Evolutionary conservation across 1,284 basidiomycete species (phyloP).

Genomic region (Ceratorhiza oryzae-sativae): DNA sequence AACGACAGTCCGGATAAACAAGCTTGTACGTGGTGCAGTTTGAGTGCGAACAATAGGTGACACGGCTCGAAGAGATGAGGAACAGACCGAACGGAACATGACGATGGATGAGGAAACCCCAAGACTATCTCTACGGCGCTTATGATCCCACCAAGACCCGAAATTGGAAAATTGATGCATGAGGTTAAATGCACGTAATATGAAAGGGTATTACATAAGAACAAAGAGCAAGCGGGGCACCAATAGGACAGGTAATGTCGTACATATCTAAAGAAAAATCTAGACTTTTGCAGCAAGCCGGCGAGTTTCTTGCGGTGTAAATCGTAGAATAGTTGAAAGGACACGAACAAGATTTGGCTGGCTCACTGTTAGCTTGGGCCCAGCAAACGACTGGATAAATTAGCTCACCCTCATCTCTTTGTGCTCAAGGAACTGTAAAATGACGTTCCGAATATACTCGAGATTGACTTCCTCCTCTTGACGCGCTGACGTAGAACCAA

Average conservation of each 20-base stretch:
- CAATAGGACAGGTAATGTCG: not conserved
- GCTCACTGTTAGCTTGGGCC: slow-evolving; percentile 37
- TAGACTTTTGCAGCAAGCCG: slow-evolving; percentile 79
- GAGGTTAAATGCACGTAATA: not conserved
- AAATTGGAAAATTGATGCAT: slow-evolving; percentile 26
- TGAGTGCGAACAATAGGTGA: slow-evolving; percentile 7
- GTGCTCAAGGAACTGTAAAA: slow-evolving; percentile 90
- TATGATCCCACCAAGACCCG: not conserved
- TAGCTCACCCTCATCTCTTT: slow-evolving; percentile 81
- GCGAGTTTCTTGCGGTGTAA: slow-evolving; percentile 92
- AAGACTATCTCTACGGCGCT: not conserved
- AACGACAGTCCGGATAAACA: slow-evolving; percentile 26
- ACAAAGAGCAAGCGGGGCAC: not conserved
- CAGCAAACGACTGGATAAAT: slow-evolving; percentile 11
- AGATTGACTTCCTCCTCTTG: slow-evolving; percentile 91
- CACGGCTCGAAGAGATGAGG: slow-evolving; percentile 10
- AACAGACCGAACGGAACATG: slow-evolving; percentile 28
- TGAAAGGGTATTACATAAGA: not conserved
- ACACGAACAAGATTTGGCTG: slow-evolving; percentile 90
- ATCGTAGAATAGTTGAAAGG: slow-evolving; percentile 86
- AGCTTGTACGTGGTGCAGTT: not conserved
- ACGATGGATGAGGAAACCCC: not conserved
- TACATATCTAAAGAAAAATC: slow-evolving; percentile 13
- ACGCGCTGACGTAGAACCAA: slow-evolving; percentile 42
- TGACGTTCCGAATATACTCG: slow-evolving; percentile 94